These are phyloP conservation scores for Citrus trifoliata DNA, from an alignment of 345 rosid genomes.

Conservation along the genomic window DNA sequence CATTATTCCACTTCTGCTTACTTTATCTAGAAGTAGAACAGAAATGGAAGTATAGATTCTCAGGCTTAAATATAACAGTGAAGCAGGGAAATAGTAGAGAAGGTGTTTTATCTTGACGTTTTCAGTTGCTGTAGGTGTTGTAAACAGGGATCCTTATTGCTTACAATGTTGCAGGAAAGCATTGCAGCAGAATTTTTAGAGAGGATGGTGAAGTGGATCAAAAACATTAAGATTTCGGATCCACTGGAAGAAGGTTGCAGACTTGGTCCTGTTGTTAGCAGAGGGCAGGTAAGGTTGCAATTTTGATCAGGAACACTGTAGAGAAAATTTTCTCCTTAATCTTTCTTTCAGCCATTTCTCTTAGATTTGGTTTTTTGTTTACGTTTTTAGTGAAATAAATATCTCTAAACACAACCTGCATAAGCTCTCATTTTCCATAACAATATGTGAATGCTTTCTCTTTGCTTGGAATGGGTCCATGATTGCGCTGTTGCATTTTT, in stretches of 20 bases:
- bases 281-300: slow-evolving; percentile 59
- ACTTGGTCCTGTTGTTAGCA: slow-evolving; percentile 89
- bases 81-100: neutral
- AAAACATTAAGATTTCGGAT: slow-evolving; percentile 84
- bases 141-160: neutral
- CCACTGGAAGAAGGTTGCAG: slow-evolving; percentile 91
- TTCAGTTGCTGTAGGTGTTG: neutral
- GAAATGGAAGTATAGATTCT: neutral
- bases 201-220: slow-evolving; percentile 72
- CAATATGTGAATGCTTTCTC: neutral
- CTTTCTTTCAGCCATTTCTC: neutral
- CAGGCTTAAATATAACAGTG: neutral
- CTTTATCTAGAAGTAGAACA: neutral
- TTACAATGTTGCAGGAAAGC: slow-evolving; percentile 52
- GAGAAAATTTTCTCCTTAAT: neutral
- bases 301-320: neutral
- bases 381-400: neutral
- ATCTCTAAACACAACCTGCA: neutral
- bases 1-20: neutral
- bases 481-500: neutral
- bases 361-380: neutral
- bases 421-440: neutral
- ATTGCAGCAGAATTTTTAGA: slow-evolving; percentile 69
- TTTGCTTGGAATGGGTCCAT: neutral
- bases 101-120: neutral